These are phyloP conservation scores for Fusarium neocosmosporiellum DNA, from an alignment of 2,329 filamentous ascomycete genomes.

Conservation along the genomic window DNA sequence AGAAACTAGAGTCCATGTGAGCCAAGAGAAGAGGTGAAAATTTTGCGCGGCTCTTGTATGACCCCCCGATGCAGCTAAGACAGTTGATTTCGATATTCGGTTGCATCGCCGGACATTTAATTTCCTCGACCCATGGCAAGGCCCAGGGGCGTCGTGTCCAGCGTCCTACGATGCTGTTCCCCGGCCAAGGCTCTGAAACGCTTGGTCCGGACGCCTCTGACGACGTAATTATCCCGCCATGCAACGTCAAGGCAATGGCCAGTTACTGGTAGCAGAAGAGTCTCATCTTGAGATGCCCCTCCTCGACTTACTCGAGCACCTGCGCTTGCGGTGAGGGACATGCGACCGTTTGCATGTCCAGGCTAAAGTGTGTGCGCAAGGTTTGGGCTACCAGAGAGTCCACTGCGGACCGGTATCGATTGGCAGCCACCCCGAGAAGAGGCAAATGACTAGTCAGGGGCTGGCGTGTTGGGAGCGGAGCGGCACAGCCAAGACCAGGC, in stretches of 20 bases:
- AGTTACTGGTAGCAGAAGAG: not conserved
- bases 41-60: constrained; percentile 1
- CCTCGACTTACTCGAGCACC: not conserved
- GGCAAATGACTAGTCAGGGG: constrained; percentile 17
- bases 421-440: constrained; percentile 11
- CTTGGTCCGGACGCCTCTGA: constrained; percentile 23
- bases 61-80: constrained; percentile 2
- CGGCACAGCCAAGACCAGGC: constrained; percentile 14
- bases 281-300: not conserved
- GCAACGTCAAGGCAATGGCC: constrained; percentile 9
- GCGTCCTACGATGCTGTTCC: constrained; percentile 24
- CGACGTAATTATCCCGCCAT: constrained; percentile 26
- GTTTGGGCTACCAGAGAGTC: constrained; percentile 2
- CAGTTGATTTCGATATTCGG: constrained; percentile 15
- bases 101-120: constrained; percentile 33
- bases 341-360: not conserved
- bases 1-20: constrained; percentile 11
- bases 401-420: constrained; percentile 2
- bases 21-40: constrained; percentile 4
- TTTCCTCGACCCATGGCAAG: constrained; percentile 35
- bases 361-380: constrained; percentile 17
- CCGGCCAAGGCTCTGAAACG: constrained; percentile 40
- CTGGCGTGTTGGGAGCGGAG: constrained; percentile 30
- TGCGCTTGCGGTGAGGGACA: constrained; percentile 6
- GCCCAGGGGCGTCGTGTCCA: constrained; percentile 27